Base-by-base conservation (phyloP, 108 stramenopile species). In the Nitzschia inconspicua region DNA sequence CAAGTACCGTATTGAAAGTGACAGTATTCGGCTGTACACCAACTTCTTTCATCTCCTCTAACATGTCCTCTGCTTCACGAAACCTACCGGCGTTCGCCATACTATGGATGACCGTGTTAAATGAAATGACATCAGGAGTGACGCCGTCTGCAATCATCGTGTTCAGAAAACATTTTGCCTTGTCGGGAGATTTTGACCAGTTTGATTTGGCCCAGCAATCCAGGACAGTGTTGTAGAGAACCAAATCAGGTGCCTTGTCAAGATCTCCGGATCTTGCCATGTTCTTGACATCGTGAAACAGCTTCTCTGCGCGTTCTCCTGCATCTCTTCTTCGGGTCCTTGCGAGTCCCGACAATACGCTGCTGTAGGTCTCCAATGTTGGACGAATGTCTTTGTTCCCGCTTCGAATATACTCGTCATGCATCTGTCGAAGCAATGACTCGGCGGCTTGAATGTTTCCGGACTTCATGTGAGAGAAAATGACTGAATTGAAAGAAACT, bases 141-240 rank as follows among this genome's bases (percentile, higher is more conserved):
- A 72, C 44, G 23, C 46, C 56, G 9, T 59, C 65, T n/a, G 35
- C 8, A 25, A 8, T 27, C 63, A 65, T 76, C 30, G 24, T 47
- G 25, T 57, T 39, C 3, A 76, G 0, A 24, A 76, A 60, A 1
- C 16, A 26, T 22, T 51, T 24, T 16, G 64, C 69, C 23, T 44
- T 51, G 27, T 42, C 40, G 11, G 43, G 26, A 2, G 68, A 28
- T 22, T 26, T 42, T 0, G 44, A 7, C 14, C 16, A 11, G 4
- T 26, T 55, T 13, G 77, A 73, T 56, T 82, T 85, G 42, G 82
- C 83, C 65, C 77, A 88, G 29, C 79, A 78, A 61, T 84, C 81
- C 49, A 88, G 72, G 20, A 85, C 84, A 5, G 81, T 59, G 35
- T 82, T 84, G 68, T 85, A 88, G 13, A 73, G 82, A 19, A 83